Evolutionary conservation across 129 eudicot genomes (phyloP), one percentile per base, ranked within the genome.

Genomic region (Kitagawia praeruptora): DNA sequence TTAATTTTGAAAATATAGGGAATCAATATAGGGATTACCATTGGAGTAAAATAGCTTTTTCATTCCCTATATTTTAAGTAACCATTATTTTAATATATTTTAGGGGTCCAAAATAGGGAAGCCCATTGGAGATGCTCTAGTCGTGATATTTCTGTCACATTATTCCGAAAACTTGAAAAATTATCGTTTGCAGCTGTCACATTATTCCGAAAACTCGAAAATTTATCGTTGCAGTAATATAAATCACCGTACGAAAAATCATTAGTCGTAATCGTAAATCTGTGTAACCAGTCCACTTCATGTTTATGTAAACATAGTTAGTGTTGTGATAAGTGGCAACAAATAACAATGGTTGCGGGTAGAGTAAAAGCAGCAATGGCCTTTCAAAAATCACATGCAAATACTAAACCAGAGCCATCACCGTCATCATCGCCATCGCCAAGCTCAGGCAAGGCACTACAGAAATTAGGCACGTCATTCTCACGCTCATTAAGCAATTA

Each of bases 311-410:
- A 0, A 48, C 56, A 48, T 48, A 49, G 1, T 49, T 15, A 49
- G 41, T 66, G n/a, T n/a, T n/a, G n/a, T n/a, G n/a, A n/a, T n/a
- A 21, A 27, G 39, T 46, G 23, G 67, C 85, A 80, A 77, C 72
- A 34, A 34, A 34, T 34, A 34, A 34, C 37, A 38, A 93, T 93
- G 98, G 97, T 89, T 28, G 88, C 97, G 12, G 92, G 98, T 7
- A 93, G 91, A 74, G 91, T 93, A 48, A 93, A 91, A 86, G 34
- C 74, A 5, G 95, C 87, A 27, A 93, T 91, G 93, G 98, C 97
- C 1, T 70, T 91, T 34, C 98, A 89, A 5, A 91, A 82, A 86
- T 72, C 96, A 21, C 92, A 89, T 23, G 12, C 28, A 56, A 23
- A 23, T 58, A n/a, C 34, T 58, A n/a, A 58, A 3, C 66, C 83